phyloP scores from a whole-genome alignment of 306 rosid genomes.

The Abrus precatorius region DNA sequence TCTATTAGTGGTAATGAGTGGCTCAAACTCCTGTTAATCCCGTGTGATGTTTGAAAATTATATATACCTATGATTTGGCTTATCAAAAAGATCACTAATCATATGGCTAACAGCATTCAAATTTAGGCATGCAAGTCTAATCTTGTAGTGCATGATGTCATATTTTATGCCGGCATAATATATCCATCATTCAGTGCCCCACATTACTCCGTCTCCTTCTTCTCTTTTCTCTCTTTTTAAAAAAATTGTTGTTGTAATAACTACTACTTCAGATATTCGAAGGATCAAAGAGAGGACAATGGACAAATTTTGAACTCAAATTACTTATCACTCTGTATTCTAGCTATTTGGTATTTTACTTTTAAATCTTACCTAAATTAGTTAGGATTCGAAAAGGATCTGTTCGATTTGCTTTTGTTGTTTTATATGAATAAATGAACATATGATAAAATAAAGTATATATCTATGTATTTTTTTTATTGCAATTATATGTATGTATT shows the following conservation, averaged over 20 bases:
- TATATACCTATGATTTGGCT: constrained; percentile 23
- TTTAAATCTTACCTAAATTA: not conserved
- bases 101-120: constrained; percentile 31
- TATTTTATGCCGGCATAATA: constrained; percentile 41
- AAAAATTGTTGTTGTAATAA: not conserved
- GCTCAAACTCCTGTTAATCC: constrained; percentile 6
- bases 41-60: constrained; percentile 30
- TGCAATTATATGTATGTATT: too few relatives aligned
- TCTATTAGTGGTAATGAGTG: constrained; percentile 28
- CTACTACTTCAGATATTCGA: not conserved
- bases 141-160: constrained; percentile 37
- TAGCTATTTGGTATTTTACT: not conserved
- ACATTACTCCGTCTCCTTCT: not conserved
- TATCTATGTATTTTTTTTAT: too few relatives aligned
- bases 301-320: not conserved
- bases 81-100: constrained; percentile 32
- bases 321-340: not conserved
- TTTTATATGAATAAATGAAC: not conserved
- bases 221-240: not conserved
- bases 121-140: constrained; percentile 36
- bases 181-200: not conserved
- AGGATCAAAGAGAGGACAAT: not conserved
- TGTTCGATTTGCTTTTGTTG: not conserved
- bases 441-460: too few relatives aligned
- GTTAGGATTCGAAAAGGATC: too few relatives aligned